Evolutionary conservation across 768 basidiomycete genomes (phyloP).

Genomic region (Thelephora ganbajun): DNA sequence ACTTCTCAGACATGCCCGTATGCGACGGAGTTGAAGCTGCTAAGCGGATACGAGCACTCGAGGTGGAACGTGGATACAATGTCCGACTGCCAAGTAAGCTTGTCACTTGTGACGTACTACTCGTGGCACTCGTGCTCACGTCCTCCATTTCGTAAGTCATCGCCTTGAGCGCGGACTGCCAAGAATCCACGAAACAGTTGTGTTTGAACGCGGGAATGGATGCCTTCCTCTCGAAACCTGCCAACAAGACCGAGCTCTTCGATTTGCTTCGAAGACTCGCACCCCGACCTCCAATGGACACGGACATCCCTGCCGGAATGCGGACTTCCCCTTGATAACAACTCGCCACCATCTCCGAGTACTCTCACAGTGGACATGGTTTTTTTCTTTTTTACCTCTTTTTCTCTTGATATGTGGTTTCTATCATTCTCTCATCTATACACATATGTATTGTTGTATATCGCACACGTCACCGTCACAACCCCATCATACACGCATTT

Average conservation of each 20-base stretch:
- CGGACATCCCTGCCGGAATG: too few relatives aligned
- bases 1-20: conserved; percentile 54
- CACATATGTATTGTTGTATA: too few relatives aligned
- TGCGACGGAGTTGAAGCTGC: conserved; percentile 68
- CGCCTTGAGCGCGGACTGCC: conserved; percentile 63
- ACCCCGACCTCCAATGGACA: too few relatives aligned
- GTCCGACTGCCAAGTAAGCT: conserved; percentile 41
- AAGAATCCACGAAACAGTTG: conserved; percentile 61
- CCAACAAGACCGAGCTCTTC: conserved; percentile 34
- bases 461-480: too few relatives aligned
- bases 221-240: conserved; percentile 59
- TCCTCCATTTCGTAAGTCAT: conserved; percentile 29
- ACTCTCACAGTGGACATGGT: too few relatives aligned
- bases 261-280: too few relatives aligned
- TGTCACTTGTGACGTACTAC: background rate
- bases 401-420: too few relatives aligned
- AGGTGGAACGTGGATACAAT: conserved; percentile 38
- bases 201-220: conserved; percentile 76
- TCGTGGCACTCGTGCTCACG: background rate
- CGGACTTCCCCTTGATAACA: too few relatives aligned
- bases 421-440: too few relatives aligned
- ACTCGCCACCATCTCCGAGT: too few relatives aligned
- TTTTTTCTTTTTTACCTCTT: too few relatives aligned
- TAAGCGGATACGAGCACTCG: conserved; percentile 45
- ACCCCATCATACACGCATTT: too few relatives aligned